Evolutionary conservation across 495 filamentous ascomycete species (phyloP), one percentile per base, ranked within the genome.

Genomic region (Neurospora sp.): DNA sequence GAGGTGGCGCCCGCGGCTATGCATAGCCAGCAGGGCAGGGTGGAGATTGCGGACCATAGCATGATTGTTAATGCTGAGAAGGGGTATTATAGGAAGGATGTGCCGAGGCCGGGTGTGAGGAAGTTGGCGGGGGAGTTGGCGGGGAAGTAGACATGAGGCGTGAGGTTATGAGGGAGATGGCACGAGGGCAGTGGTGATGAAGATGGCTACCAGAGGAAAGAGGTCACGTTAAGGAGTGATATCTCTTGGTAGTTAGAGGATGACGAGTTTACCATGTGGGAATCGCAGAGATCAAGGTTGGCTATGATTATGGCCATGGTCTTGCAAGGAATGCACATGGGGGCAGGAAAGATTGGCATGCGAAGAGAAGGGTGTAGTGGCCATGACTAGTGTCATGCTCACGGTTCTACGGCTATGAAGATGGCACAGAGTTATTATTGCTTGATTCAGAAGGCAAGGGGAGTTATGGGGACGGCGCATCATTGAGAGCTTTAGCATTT

Each of bases 1-100:
- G 92, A 91, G 76, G 86, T 90, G 82, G 89, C 90, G 78, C 90
- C 90, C 71, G 91, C 89, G 41, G 90, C 89, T 27, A 72, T 77
- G 73, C 77, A 77, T n/a, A 77, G 79, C 9, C 75, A 79, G 54
- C 73, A 77, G 74, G 79, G 76, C 5, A 59, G 79, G 35, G 75
- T 79, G 2, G 84, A 86, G 23, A 84, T 86, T 69, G 85, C 85
- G 3, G 84, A 86, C 27, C 81, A 86, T 69, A 85, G 84, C 74
- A 83, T 84, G 72, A 82, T 86, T 75, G 85, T 86, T 44, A 83
- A 85, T 59, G 77, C 80, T 16, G 82, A 82, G n/a, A 77, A 75
- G 66, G 72, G 70, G 7, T 80, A 79, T 39, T 77, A 79, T 23
- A 77, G 84, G 8, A 78, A 77, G 46, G 84, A 83, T 38, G 48